Conservation (phyloP, 2,329 filamentous ascomycete genomes). For the Passalora sequoiae region DNA sequence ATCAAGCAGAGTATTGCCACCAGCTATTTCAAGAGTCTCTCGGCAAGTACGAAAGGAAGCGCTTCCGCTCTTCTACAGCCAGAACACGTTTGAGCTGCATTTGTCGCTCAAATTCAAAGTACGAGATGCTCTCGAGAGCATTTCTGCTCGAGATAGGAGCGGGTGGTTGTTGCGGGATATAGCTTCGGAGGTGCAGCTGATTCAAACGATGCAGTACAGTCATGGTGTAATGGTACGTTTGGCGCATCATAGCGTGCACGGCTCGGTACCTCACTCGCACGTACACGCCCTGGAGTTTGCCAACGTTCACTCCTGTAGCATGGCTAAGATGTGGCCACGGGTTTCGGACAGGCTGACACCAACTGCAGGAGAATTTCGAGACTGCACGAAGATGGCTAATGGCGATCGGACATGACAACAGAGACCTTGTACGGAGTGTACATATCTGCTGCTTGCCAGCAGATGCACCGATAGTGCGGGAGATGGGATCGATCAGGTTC, state of each 20-base stretch:
- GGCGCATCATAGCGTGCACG: too few relatives aligned
- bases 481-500: neutral
- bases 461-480: neutral
- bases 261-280: too few relatives aligned
- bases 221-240: neutral
- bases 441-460: conserved; percentile 1
- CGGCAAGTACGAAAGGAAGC: neutral
- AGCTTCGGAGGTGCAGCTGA: conserved; percentile 1
- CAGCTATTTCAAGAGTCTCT: neutral
- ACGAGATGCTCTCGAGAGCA: neutral
- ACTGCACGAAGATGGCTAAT: conserved; percentile 1
- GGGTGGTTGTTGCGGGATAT: conserved; percentile 1
- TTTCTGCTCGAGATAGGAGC: neutral
- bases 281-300: too few relatives aligned
- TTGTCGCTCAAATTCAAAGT: conserved; percentile 2
- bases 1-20: neutral
- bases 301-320: too few relatives aligned
- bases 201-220: conserved; percentile 1
- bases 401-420: neutral
- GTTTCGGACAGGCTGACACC: too few relatives aligned
- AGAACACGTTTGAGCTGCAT: conserved; percentile 1
- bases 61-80: neutral
- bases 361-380: too few relatives aligned
- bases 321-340: too few relatives aligned
- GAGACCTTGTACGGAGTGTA: neutral